phyloP scores from a whole-genome alignment of 805 yeast species.

The Saccharomycopsis fibuligera region DNA sequence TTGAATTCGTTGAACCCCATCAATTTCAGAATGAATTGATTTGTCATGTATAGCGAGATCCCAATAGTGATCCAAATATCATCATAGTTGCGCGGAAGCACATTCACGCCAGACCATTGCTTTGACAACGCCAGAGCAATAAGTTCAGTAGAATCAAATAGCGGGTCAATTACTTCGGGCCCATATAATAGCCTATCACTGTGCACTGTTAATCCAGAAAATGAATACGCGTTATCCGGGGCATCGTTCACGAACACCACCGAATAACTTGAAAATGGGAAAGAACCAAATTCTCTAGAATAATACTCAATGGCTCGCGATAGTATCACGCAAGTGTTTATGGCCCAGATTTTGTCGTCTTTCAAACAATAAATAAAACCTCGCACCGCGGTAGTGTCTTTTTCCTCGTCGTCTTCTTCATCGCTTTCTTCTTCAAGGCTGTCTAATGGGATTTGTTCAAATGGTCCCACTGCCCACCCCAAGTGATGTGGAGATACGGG shows the following conservation, averaged over 20 bases:
- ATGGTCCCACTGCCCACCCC: slow-evolving; percentile 93
- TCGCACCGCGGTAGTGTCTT: slow-evolving; percentile 41
- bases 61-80: slow-evolving; percentile 91
- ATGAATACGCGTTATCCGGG: slow-evolving; percentile 46
- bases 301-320: slow-evolving; percentile 77
- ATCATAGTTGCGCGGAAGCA: slow-evolving; percentile 69
- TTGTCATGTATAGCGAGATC: slow-evolving; percentile 75
- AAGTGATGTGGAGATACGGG: slow-evolving; percentile 92
- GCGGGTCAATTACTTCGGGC: slow-evolving; percentile 69
- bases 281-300: slow-evolving; percentile 86
- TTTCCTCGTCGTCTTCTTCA: slow-evolving; percentile 30
- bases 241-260: slow-evolving; percentile 64
- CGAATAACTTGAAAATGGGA: slow-evolving; percentile 79
- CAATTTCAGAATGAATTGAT: slow-evolving; percentile 57
- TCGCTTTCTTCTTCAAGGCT: slow-evolving; percentile 28
- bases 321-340: slow-evolving; percentile 70
- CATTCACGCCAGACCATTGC: slow-evolving; percentile 93
- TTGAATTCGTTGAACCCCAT: slow-evolving; percentile 84
- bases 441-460: slow-evolving; percentile 51
- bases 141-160: slow-evolving; percentile 60
- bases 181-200: slow-evolving; percentile 63
- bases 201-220: slow-evolving; percentile 66
- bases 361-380: slow-evolving; percentile 61
- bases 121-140: slow-evolving; percentile 67
- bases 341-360: slow-evolving; percentile 46